These are phyloP conservation scores for Graphiopsis chlorocephala DNA, from an alignment of 2,329 filamentous ascomycete genomes.

Conservation along the genomic window DNA sequence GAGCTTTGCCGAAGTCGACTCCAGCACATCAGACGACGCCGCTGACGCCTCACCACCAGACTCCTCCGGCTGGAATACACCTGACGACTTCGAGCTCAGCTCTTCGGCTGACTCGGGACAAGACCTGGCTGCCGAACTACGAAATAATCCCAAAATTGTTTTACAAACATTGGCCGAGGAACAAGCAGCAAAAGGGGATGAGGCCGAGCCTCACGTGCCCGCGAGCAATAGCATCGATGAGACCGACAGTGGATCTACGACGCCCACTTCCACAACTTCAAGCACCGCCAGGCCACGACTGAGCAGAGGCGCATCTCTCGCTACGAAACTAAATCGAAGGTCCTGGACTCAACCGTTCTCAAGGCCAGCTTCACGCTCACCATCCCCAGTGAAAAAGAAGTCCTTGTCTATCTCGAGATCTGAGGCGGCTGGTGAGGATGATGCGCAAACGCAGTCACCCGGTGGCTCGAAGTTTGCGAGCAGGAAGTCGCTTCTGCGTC, in stretches of 20 bases:
- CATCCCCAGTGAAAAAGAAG: constrained; percentile 29
- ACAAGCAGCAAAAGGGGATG: background rate
- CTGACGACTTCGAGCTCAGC: constrained; percentile 33
- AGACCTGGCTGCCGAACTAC: constrained; percentile 31
- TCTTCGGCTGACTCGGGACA: constrained; percentile 30
- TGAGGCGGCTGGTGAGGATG: constrained; percentile 9
- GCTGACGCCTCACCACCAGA: constrained; percentile 31
- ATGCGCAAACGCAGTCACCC: constrained; percentile 1
- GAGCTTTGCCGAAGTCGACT: constrained; percentile 50
- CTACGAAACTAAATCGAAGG: constrained; percentile 23
- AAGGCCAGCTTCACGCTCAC: constrained; percentile 30
- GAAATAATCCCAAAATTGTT: constrained; percentile 31
- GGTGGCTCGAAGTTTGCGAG: background rate
- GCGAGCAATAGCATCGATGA: background rate
- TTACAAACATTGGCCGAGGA: constrained; percentile 18
- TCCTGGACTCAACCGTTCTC: constrained; percentile 31
- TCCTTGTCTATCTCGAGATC: constrained; percentile 1
- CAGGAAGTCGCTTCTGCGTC: constrained; percentile 19
- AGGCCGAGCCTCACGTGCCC: constrained; percentile 2
- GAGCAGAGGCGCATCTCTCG: background rate
- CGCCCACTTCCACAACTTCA: background rate
- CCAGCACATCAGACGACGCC: constrained; percentile 38
- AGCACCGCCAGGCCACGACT: constrained; percentile 8
- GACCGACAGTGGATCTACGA: background rate
- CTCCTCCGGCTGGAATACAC: constrained; percentile 46